Base-by-base conservation (phyloP, 202 grass and related monocot genomes). In the Elaeis oleifera region DNA sequence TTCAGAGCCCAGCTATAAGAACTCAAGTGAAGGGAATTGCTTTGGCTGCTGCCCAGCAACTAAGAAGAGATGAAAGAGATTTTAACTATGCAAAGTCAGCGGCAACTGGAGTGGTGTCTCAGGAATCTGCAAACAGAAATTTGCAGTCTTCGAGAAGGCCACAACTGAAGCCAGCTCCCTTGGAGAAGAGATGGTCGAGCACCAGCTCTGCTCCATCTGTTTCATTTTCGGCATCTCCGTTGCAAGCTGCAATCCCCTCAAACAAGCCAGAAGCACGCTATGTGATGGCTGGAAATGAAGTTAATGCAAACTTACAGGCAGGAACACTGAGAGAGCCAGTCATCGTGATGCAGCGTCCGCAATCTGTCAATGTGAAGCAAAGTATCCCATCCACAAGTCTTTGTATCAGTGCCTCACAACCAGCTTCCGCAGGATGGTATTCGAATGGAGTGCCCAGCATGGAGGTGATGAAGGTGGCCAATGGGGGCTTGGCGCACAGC, bases 341-440 rank as follows among this genome's bases (percentile, higher is more conserved):
- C 29, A 63, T 81, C 69, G 88, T 99, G 52, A 99, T 99, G 94
- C 94, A 99, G 77, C 85, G 94, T 53, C 88, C 82, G 31, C 88
- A 82, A 55, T 86, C 78, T 0, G 49, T 79, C 51, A 58, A 64
- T 80, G 60, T 71, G 50, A 99, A 84, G 61, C 94, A 89, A 62
- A 94, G 84, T 49, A 29, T 89, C 51, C 69, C 82, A 18, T 99
- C 88, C 28, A 89, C 82, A 76, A 86, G 94, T 64, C 72, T 72
- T 59, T 76, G 85, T 63, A 74, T 86, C 68, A 82, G 84, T 71
- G 52, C 82, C 60, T 78, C 80, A 27, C 64, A 80, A 73, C 67
- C 80, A 60, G 44, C 74, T 65, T 78, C 87, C 51, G 69, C 76
- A 71, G 87, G 82, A 53, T 90, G 83, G 80, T 80, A 78, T 72